phyloP scores from a whole-genome alignment of 192 early-diverging fungal species.

The Backusella morwellensis region DNA sequence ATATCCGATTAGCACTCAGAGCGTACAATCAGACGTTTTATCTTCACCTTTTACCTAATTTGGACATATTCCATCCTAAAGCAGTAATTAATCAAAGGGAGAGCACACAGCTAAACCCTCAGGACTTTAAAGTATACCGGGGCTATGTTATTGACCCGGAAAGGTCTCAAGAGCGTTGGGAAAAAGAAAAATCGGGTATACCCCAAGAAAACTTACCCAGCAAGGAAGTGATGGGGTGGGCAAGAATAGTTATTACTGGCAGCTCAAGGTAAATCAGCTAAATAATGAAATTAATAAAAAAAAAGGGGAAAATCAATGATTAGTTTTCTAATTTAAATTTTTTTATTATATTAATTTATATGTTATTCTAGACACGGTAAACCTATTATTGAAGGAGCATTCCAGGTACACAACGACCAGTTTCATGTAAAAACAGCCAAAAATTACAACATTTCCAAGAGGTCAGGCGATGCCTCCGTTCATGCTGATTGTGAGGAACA shows the following conservation, averaged over 20 bases:
- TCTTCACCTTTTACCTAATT: conserved; percentile 66
- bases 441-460: conserved; percentile 49
- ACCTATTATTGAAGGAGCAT: conserved; percentile 56
- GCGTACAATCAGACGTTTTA: conserved; percentile 66
- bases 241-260: conserved; percentile 42
- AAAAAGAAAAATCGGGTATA: neutral
- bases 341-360: neutral
- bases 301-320: neutral
- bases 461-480: conserved; percentile 42
- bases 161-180: conserved; percentile 14
- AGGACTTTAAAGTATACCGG: conserved; percentile 51
- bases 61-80: conserved; percentile 66
- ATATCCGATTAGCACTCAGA: conserved; percentile 51
- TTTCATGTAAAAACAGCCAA: conserved; percentile 54
- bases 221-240: conserved; percentile 53
- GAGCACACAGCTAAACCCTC: conserved; percentile 25
- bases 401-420: conserved; percentile 47
- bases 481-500: neutral
- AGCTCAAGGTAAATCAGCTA: conserved; percentile 22
- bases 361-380: conserved; percentile 14
- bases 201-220: conserved; percentile 34
- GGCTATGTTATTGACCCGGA: conserved; percentile 43
- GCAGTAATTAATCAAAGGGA: conserved; percentile 38
- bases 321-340: conserved; percentile 1
- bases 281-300: conserved; percentile 14